Evolutionary conservation across 2,329 filamentous ascomycete genomes (phyloP), one percentile per base, ranked within the genome.

Genomic region (Aspergillus unguis): DNA sequence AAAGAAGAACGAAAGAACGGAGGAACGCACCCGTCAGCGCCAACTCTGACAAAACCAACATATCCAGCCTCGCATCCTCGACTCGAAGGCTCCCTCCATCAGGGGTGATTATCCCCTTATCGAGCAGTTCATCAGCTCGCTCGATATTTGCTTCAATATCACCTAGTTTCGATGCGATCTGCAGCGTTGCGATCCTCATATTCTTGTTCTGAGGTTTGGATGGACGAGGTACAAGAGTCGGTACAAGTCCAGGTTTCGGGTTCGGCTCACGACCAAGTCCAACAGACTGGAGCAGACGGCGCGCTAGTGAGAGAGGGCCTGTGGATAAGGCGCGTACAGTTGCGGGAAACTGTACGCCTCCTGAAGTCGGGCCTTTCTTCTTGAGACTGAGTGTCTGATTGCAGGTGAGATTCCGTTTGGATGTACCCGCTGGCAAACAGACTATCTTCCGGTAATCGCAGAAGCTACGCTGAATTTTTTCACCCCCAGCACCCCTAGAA

Each of bases 31-130:
- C 80, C 50, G 79, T 79, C 65, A 86, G 81, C 3, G 83, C 82
- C 63, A 86, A 69, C 67, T 86, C 84, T 0, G 84, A 82, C 40
- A 86, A 68, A 3, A 86, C 76, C 27, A 86, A 72, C 56, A 85
- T 72, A 64, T 85, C 81, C 29, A 83, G 65, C 41, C 62, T 62
- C 47, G 71, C 53, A 37, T 67, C 42, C 17, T 46, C 49, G 29
- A 51, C 23, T 1, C 29, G 61, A 4, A 64, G 55, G 63, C 44
- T 2, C 42, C 55, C 17, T 28, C 1, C 35, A 10, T n/a, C 7
- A 25, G 46, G 37, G 32, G 58, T 50, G n/a, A 60, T 6, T 3
- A 48, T 36, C 38, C 69, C 65, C 11, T 62, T 57, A 47, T 69
- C 66, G n/a, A 79, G 60, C 35, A 79, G 53, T 27, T 64, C 65